Base-by-base conservation (phyloP, 495 filamentous ascomycete genomes). In the Hyaloscypha hepaticicola region DNA sequence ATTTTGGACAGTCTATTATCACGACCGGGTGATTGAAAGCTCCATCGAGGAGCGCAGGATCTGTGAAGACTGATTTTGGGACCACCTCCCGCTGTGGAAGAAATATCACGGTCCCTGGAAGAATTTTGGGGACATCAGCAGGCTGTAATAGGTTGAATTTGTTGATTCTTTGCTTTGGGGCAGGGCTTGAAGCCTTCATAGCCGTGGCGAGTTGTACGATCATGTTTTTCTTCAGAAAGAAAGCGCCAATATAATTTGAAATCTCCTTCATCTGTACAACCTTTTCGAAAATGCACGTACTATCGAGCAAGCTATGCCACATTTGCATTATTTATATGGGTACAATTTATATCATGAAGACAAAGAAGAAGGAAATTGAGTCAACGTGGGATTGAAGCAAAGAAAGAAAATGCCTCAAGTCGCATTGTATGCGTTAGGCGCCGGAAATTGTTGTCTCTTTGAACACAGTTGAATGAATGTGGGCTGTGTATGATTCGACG, bases 1-100 rank as follows among this genome's bases (percentile, higher is more conserved):
- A 3, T 16, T 7, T 9, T 0, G 64, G 64, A 58, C 58, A 61
- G 4, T 58, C 61, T 7, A 61, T 26, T 4, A 66, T 22, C 0
- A 61, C 26, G 1, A 66, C 58, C 11, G 64, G 64, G 28, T 66
- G 64, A 33, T 66, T 66, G 19, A 55, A 66, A 4, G 64, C 64
- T 6, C 64, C 64, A 3, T 28, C 55, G 24, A 56, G 45, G 0
- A 61, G 14, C n/a, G 25, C 34, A 24, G 51, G 34, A 34, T 55
- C 31, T 24, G 38, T 58, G 24, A 26, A 60, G 4, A 48, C 29
- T 0, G 16, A n/a, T 16, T 48, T 16, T n/a, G 58, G 52, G 16
- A 66, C 24, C 1, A 22, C 11, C 12, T 55, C 29, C 6, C 33
- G 28, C 5, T 49, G 58, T 49, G 64, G 64, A 11, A 66, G 58